Evolutionary conservation across 495 filamentous ascomycete species (phyloP).

Genomic region (Penicillium coffeae): DNA sequence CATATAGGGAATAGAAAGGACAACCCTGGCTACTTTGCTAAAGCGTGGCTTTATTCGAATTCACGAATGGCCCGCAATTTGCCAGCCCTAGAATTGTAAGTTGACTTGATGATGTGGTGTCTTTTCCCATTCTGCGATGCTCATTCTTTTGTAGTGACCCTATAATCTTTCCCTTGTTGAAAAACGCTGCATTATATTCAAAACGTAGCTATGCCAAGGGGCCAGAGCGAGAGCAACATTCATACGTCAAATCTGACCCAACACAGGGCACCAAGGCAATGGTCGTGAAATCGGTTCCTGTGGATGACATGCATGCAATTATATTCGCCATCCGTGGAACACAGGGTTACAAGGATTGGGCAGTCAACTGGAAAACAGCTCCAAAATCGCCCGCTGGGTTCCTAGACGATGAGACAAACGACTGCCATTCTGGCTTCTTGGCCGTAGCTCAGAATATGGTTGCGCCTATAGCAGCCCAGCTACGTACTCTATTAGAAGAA

Average conservation of each 20-base stretch:
- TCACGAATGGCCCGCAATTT: too few species aligned
- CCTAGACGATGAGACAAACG: slow-evolving; percentile 69
- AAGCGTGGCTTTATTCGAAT: too few species aligned
- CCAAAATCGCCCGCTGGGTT: slow-evolving; percentile 62
- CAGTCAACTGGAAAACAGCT: slow-evolving; percentile 67
- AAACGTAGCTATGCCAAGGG: slow-evolving; percentile 66
- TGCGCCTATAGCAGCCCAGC: slow-evolving; percentile 61
- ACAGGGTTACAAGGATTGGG: slow-evolving; percentile 78
- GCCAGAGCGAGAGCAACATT: slow-evolving; percentile 51
- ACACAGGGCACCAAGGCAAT: slow-evolving; percentile 73
- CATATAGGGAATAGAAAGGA: too few species aligned
- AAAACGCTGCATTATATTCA: slow-evolving; percentile 71
- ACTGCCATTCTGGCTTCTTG: slow-evolving; percentile 75
- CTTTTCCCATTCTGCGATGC: too few species aligned
- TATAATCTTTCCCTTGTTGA: slow-evolving; percentile 66
- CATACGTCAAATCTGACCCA: slow-evolving; percentile 66
- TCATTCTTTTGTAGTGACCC: slow-evolving; percentile 55
- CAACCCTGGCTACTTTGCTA: too few species aligned
- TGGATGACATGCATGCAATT: slow-evolving; percentile 71
- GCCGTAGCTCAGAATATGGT: slow-evolving; percentile 72
- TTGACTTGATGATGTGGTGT: too few species aligned
- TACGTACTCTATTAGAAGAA: slow-evolving; percentile 64
- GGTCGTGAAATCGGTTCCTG: slow-evolving; percentile 71
- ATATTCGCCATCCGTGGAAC: slow-evolving; percentile 78
- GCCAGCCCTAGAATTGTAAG: too few species aligned